Evolutionary conservation across 331 rosid genomes (phyloP).

Genomic region (Telfairia occidentalis): DNA sequence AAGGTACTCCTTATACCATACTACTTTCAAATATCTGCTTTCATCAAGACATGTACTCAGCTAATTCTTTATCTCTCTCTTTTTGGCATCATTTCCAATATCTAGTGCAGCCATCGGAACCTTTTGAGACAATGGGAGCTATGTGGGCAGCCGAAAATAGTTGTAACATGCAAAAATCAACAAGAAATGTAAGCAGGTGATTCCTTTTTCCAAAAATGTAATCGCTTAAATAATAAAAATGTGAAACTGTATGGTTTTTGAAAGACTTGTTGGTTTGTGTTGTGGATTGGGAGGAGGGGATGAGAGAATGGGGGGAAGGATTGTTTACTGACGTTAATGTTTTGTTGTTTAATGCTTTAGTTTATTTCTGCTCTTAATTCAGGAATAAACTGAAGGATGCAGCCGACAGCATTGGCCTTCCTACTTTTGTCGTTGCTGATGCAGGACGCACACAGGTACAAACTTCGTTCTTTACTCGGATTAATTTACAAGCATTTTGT

Average conservation of each 20-base stretch:
- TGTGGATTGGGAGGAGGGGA: neutral
- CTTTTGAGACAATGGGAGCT: conserved; percentile 86
- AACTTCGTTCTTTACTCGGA: neutral
- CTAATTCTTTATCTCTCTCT: neutral
- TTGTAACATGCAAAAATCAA: conserved; percentile 74
- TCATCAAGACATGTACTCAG: neutral
- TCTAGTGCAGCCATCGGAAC: conserved; percentile 42
- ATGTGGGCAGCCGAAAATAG: conserved; percentile 82
- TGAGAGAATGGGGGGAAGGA: neutral
- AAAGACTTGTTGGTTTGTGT: neutral
- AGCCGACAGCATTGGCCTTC: conserved; percentile 73
- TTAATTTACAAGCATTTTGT: neutral
- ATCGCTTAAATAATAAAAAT: neutral
- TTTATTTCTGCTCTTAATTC: neutral
- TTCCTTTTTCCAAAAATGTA: conserved; percentile 13
- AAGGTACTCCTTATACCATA: conserved; percentile 33
- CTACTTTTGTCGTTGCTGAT: conserved; percentile 83
- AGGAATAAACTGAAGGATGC: conserved; percentile 81
- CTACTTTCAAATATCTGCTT: neutral
- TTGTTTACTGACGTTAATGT: neutral
- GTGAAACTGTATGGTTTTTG: neutral
- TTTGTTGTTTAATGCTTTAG: conserved; percentile 3
- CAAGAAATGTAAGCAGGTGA: conserved; percentile 66
- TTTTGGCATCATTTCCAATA: neutral
- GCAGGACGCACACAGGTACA: conserved; percentile 95